Conservation (phyloP, 768 basidiomycete species). For the Phylloporus sp. region DNA sequence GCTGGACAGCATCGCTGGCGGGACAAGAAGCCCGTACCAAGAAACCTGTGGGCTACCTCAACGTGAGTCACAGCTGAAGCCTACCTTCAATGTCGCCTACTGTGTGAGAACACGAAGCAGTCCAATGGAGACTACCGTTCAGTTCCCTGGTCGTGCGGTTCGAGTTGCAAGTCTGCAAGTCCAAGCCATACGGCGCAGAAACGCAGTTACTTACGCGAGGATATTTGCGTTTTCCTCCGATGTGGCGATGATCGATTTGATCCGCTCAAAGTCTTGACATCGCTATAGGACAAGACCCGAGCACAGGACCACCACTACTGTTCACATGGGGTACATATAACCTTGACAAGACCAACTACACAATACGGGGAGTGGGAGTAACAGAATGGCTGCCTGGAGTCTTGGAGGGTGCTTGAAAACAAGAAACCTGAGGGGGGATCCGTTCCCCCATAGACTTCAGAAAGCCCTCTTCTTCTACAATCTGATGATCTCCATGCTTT, state of each 20-base stretch:
- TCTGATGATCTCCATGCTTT: not conserved
- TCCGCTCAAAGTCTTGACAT: too few relatives aligned
- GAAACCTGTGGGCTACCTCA: not conserved
- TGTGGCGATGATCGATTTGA: too few relatives aligned
- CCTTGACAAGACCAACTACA: too few relatives aligned
- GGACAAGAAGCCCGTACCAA: constrained; percentile 3
- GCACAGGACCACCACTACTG: too few relatives aligned
- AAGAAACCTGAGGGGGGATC: not conserved
- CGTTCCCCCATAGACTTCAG: not conserved
- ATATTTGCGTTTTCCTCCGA: too few relatives aligned
- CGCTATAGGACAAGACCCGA: too few relatives aligned
- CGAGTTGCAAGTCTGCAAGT: not conserved
- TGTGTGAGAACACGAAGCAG: too few relatives aligned
- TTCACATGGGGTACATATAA: too few relatives aligned
- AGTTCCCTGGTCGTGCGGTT: not conserved
- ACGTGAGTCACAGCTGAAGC: not conserved
- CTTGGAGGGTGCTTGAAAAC: not conserved
- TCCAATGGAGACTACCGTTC: not conserved
- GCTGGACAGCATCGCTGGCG: not conserved
- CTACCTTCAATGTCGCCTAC: not conserved
- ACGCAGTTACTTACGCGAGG: too few relatives aligned
- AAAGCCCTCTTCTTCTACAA: not conserved
- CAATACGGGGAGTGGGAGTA: too few relatives aligned
- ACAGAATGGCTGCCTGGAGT: not conserved
- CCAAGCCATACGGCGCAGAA: too few relatives aligned